Evolutionary conservation across 179 eudicot species (phyloP).

Genomic region (Beta lomatogona): DNA sequence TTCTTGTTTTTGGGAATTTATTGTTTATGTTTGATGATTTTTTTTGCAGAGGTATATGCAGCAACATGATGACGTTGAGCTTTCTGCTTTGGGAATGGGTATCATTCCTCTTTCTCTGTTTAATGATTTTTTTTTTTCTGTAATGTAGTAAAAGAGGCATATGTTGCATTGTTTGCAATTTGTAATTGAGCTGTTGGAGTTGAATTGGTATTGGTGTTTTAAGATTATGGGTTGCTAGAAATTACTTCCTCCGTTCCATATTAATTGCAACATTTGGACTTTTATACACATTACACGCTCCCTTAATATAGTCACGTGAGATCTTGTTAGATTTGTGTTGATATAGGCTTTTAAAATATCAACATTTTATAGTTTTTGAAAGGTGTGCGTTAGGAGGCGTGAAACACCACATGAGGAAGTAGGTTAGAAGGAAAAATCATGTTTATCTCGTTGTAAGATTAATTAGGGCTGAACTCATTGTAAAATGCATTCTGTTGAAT

Average conservation of each 20-base stretch:
- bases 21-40: constrained; percentile 13
- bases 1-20: neutral
- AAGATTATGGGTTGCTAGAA: neutral
- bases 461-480: neutral
- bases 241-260: no score
- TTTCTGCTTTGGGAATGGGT: constrained; percentile 76
- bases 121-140: no score
- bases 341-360: no score
- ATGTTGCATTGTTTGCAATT: neutral
- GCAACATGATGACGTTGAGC: constrained; percentile 64
- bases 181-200: neutral
- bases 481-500: neutral
- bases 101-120: neutral
- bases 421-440: neutral
- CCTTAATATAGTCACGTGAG: no score
- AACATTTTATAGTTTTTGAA: no score
- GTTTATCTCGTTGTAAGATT: neutral
- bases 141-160: neutral
- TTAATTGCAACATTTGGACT: no score
- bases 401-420: no score
- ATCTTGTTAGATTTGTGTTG: no score
- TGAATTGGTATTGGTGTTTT: neutral
- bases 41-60: constrained; percentile 61
- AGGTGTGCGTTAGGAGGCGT: no score
- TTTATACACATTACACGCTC: no score